Evolutionary conservation across 2,329 filamentous ascomycete genomes (phyloP).

Genomic region (Chaetoscypha palmicola): DNA sequence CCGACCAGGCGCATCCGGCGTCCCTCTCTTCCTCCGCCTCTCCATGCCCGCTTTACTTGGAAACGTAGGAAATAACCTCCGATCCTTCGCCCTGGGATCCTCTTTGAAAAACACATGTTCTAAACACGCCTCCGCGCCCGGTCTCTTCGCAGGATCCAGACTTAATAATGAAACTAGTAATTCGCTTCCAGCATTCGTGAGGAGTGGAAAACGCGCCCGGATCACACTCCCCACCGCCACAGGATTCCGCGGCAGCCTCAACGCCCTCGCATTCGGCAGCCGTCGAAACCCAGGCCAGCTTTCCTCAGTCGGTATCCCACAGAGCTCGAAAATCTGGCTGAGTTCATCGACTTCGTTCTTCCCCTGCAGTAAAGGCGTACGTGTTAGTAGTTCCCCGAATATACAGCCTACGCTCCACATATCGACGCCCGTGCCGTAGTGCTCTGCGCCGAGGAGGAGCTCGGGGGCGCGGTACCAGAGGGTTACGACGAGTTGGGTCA

Average conservation of each 20-base stretch:
- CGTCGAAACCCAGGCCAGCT: slow-evolving; percentile 82
- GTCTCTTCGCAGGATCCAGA: slow-evolving; percentile 66
- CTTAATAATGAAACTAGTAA: slow-evolving; percentile 65
- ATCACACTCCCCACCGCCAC: slow-evolving; percentile 46
- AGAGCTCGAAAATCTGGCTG: slow-evolving; percentile 79
- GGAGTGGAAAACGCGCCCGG: slow-evolving; percentile 70
- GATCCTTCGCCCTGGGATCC: slow-evolving; percentile 81
- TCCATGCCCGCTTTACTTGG: slow-evolving; percentile 93
- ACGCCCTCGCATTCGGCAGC: slow-evolving; percentile 75
- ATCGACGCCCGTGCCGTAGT: slow-evolving; percentile 73
- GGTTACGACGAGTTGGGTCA: slow-evolving; percentile 91
- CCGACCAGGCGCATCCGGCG: slow-evolving; percentile 75
- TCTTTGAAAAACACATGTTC: slow-evolving; percentile 80
- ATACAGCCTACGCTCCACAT: slow-evolving; percentile 97
- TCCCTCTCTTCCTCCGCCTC: slow-evolving; percentile 62
- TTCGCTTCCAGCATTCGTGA: slow-evolving; percentile 66
- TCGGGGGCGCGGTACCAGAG: slow-evolving; percentile 95
- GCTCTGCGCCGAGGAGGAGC: slow-evolving; percentile 71
- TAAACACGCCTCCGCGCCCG: slow-evolving; percentile 66
- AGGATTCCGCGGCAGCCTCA: slow-evolving; percentile 57
- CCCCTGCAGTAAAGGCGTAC: slow-evolving; percentile 77
- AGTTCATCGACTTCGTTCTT: slow-evolving; percentile 91
- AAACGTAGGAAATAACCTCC: slow-evolving; percentile 93
- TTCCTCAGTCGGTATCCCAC: slow-evolving; percentile 75
- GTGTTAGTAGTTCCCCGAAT: slow-evolving; percentile 81